Evolutionary conservation across 2,329 filamentous ascomycete genomes (phyloP).

Genomic region (Sclerotinia minor): DNA sequence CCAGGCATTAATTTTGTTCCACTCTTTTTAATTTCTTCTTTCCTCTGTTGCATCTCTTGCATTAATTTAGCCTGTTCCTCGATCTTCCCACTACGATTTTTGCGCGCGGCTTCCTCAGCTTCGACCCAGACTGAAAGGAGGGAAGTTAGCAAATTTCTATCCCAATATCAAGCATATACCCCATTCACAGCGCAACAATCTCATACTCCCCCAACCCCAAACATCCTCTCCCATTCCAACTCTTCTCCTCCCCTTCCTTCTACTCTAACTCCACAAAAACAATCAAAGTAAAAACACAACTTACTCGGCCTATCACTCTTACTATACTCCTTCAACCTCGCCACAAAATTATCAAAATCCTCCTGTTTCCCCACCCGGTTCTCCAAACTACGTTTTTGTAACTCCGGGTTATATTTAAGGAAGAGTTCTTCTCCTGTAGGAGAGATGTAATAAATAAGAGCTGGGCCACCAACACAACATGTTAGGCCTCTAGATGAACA

Average conservation of each 20-base stretch:
- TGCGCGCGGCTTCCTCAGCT: conserved; percentile 45
- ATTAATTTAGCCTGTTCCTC: conserved; percentile 42
- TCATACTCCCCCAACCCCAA: conserved; percentile 13
- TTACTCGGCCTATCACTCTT: conserved; percentile 90
- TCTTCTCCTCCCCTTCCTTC: background rate
- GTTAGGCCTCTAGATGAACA: conserved; percentile 60
- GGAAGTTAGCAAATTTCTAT: background rate
- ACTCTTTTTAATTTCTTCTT: conserved; percentile 46
- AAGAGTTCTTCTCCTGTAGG: conserved; percentile 93
- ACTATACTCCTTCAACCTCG: conserved; percentile 79
- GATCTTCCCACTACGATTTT: conserved; percentile 43
- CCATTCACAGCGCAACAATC: background rate
- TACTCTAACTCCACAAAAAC: background rate
- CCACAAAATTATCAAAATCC: conserved; percentile 88
- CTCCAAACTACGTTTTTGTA: conserved; percentile 86
- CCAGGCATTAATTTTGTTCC: conserved; percentile 32
- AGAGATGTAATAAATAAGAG: conserved; percentile 74
- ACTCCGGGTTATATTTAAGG: conserved; percentile 87
- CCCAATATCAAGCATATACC: background rate
- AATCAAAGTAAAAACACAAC: conserved; percentile 40
- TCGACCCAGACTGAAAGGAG: conserved; percentile 49
- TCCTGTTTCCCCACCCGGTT: conserved; percentile 71
- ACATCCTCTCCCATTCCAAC: too few species aligned
- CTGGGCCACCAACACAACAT: conserved; percentile 80
- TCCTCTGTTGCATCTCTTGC: conserved; percentile 45